Conservation (phyloP, 768 basidiomycete species). For the Ramaria rubella region DNA sequence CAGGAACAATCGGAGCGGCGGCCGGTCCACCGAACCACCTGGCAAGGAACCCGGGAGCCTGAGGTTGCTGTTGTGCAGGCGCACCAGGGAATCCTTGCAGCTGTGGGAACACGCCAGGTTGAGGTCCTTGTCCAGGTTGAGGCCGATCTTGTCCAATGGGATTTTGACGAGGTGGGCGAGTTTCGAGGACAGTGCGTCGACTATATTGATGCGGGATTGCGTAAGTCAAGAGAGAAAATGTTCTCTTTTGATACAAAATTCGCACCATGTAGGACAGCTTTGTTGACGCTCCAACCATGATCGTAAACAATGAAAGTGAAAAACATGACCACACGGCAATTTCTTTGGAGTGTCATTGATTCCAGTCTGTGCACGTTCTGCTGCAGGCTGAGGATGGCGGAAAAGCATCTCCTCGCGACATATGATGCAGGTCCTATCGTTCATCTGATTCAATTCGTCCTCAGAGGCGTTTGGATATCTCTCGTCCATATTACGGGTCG, state of each 20-base stretch:
- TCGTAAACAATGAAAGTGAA: constrained; percentile 95
- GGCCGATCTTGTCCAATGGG: constrained; percentile 10
- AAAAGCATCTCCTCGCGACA: constrained; percentile 92
- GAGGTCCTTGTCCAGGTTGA: constrained; percentile 11
- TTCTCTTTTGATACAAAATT: constrained; percentile 8
- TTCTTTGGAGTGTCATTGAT: constrained; percentile 97
- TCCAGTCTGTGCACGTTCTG: constrained; percentile 39
- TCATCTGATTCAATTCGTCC: constrained; percentile 74
- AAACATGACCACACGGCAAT: constrained; percentile 93
- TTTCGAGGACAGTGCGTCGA: constrained; percentile 71
- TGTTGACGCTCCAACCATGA: constrained; percentile 99
- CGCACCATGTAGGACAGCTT: constrained; percentile 96
- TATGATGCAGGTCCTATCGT: constrained; percentile 93
- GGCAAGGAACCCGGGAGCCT: constrained; percentile 37
- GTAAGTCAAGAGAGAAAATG: constrained; percentile 14
- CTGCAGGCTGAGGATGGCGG: constrained; percentile 24
- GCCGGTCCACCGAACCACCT: constrained; percentile 52
- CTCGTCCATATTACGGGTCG: constrained; percentile 94
- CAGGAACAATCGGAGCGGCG: constrained; percentile 33
- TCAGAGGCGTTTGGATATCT: constrained; percentile 88
- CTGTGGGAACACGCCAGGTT: constrained; percentile 22
- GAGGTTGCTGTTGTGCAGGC: constrained; percentile 24
- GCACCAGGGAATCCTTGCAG: constrained; percentile 24
- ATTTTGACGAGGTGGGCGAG: constrained; percentile 19
- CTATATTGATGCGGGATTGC: constrained; percentile 29